A percentile compares a stretch with the other conserved stretches of the same genome.
Evolutionary conservation across 1,139 yeast genomes (phyloP).

Genomic region (Magnusiomyces clavatus): DNA sequence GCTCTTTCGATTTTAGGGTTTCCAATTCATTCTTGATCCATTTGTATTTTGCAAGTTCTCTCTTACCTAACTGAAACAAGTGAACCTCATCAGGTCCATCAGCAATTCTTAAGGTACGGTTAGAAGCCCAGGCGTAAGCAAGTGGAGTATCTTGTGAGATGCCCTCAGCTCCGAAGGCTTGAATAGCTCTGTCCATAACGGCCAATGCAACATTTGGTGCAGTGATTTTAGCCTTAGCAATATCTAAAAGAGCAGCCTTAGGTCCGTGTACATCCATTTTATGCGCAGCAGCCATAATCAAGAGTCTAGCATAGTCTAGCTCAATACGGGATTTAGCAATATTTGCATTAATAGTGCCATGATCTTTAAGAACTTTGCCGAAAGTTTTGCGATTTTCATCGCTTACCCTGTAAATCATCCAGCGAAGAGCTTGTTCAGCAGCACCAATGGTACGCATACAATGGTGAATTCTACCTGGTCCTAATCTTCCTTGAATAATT

Average conservation of each 20-base stretch:
- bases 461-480: slow-evolving; percentile 70
- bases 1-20: background rate
- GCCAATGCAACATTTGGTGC: slow-evolving; percentile 52
- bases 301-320: slow-evolving; percentile 48
- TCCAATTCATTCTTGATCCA: slow-evolving; percentile 6
- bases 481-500: slow-evolving; percentile 60
- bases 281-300: slow-evolving; percentile 60
- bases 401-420: slow-evolving; percentile 49
- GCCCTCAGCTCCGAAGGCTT: slow-evolving; percentile 65
- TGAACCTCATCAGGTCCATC: slow-evolving; percentile 78
- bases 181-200: slow-evolving; percentile 60
- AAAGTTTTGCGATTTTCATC: slow-evolving; percentile 43
- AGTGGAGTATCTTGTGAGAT: slow-evolving; percentile 55
- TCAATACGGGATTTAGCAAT: slow-evolving; percentile 55
- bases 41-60: slow-evolving; percentile 27
- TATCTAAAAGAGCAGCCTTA: slow-evolving; percentile 50
- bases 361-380: slow-evolving; percentile 46
- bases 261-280: slow-evolving; percentile 52
- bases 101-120: slow-evolving; percentile 58
- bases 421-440: slow-evolving; percentile 53
- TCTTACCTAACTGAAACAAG: slow-evolving; percentile 50
- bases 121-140: slow-evolving; percentile 48
- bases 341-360: slow-evolving; percentile 46
- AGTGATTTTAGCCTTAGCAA: slow-evolving; percentile 62
- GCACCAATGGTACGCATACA: slow-evolving; percentile 65